These are phyloP conservation scores for Rossbeevera mucosa DNA, from an alignment of 768 basidiomycete genomes.

Conservation along the genomic window DNA sequence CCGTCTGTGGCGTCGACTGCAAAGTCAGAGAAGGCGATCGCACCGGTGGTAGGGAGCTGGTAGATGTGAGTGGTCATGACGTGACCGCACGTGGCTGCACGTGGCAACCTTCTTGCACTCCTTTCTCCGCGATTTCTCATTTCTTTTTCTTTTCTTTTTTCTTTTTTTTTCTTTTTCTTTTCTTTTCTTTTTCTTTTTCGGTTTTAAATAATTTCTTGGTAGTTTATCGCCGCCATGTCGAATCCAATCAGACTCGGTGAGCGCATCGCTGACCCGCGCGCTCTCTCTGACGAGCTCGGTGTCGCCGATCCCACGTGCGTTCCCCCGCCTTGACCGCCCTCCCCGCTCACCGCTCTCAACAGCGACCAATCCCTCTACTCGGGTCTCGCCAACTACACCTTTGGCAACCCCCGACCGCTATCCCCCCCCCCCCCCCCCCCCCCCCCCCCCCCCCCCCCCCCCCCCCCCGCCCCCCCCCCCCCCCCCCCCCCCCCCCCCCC, in stretches of 20 bases:
- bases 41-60: constrained; percentile 81
- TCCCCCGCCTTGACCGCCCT: not conserved
- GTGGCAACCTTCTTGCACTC: too few relatives aligned
- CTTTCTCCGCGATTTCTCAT: not conserved
- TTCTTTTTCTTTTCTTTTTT: not conserved
- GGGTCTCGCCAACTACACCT: constrained; percentile 39
- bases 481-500: constrained; percentile 1
- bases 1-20: constrained; percentile 54
- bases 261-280: constrained; percentile 28
- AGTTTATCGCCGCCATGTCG: constrained; percentile 18
- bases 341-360: not conserved
- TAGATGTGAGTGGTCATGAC: constrained; percentile 62
- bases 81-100: too few relatives aligned
- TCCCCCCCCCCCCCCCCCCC: constrained; percentile 37
- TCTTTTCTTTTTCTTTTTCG: not conserved
- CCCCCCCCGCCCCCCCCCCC: constrained; percentile 40
- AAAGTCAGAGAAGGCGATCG: constrained; percentile 73
- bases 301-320: constrained; percentile 8
- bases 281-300: constrained; percentile 26
- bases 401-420: constrained; percentile 32
- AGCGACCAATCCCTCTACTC: constrained; percentile 30
- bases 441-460: constrained; percentile 18
- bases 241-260: constrained; percentile 14
- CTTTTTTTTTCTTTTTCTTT: not conserved
- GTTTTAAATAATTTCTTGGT: constrained; percentile 11